phyloP scores from a whole-genome alignment of 306 rosid species.

The Glycyrrhiza uralensis region DNA sequence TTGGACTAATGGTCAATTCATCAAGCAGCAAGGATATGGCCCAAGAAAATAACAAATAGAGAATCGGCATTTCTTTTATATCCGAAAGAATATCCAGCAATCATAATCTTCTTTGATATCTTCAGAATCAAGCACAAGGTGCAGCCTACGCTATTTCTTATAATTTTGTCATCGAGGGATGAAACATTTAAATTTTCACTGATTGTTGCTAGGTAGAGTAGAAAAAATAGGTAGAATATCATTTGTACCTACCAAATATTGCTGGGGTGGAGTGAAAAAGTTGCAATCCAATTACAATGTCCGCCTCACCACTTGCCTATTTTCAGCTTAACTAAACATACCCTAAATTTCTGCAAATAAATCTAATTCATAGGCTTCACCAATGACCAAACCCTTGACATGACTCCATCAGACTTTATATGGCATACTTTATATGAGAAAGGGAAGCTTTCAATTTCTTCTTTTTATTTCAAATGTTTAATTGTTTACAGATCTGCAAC shows the following conservation, averaged over 20 bases:
- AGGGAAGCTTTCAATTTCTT: background rate
- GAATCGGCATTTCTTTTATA: background rate
- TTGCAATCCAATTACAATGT: background rate
- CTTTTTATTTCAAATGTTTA: background rate
- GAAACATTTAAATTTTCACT: background rate
- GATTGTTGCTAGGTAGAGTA: background rate
- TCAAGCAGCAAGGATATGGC: background rate
- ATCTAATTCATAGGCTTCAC: background rate
- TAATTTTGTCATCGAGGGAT: background rate
- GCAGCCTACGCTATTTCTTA: background rate
- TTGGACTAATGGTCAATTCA: background rate
- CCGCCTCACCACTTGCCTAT: background rate
- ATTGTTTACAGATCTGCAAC: background rate
- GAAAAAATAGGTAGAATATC: background rate
- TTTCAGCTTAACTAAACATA: background rate
- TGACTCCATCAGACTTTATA: background rate
- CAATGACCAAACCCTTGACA: background rate
- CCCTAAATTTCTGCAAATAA: background rate
- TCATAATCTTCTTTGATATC: background rate
- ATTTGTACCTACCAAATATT: background rate
- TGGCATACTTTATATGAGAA: background rate
- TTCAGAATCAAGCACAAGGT: slow-evolving; percentile 14
- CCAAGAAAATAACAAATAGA: background rate
- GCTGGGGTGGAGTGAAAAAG: background rate
- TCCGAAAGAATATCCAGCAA: background rate